Evolutionary conservation across 805 yeast species (phyloP).

Genomic region (Scheffersomyces lignosus): DNA sequence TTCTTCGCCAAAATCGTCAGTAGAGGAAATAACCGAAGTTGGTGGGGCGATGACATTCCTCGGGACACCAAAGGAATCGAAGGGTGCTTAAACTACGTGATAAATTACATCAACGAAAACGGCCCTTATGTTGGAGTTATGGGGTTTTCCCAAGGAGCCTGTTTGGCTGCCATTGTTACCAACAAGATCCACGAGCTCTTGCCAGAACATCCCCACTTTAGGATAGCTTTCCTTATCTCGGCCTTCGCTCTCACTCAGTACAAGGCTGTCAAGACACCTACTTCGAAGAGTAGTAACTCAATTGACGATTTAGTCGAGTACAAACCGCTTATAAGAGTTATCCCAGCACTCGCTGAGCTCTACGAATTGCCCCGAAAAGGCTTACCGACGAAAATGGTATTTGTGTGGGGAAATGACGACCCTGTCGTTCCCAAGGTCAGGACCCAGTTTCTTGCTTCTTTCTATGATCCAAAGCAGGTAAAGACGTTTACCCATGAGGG

Average conservation of each 20-base stretch:
- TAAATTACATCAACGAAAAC: conserved; percentile 26
- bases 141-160: conserved; percentile 47
- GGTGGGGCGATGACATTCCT: conserved; percentile 31
- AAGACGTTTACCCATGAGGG: conserved; percentile 31
- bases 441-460: conserved; percentile 21
- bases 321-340: conserved; percentile 16
- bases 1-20: conserved; percentile 23
- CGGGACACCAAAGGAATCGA: conserved; percentile 28
- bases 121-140: conserved; percentile 45
- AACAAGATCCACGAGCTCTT: conserved; percentile 19
- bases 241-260: conserved; percentile 38
- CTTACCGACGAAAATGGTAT: conserved; percentile 23
- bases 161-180: conserved; percentile 32
- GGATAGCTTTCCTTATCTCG: conserved; percentile 30
- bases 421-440: conserved; percentile 33
- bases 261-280: no score
- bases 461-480: conserved; percentile 14
- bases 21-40: conserved; percentile 31
- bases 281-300: no score
- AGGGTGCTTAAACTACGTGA: conserved; percentile 24
- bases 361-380: no score
- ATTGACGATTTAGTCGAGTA: conserved; percentile 25
- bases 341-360: conserved; percentile 15
- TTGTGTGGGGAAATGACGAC: conserved; percentile 33
- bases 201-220: conserved; percentile 26